Evolutionary conservation across 2,329 filamentous ascomycete genomes (phyloP).

Genomic region (Pseudogymnoascus sp.): DNA sequence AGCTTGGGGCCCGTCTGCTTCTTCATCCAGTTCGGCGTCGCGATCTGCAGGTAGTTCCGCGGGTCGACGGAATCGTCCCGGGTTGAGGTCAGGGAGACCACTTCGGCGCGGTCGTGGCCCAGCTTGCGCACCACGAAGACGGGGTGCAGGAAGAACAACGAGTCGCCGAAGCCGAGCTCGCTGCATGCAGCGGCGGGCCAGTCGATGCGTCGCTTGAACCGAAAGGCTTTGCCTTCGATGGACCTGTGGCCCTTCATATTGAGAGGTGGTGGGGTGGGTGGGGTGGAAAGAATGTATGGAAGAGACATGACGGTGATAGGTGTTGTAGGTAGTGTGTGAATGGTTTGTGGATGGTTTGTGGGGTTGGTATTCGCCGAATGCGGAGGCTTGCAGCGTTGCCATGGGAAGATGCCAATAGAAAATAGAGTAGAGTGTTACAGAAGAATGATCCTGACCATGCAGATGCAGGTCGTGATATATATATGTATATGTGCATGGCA

Average conservation of each 20-base stretch:
- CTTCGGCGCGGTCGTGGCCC: not conserved
- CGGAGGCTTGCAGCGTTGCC: not conserved
- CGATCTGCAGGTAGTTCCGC: slow-evolving; percentile 4
- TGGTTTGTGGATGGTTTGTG: not conserved
- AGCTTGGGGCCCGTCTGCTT: not conserved
- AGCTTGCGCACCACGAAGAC: not conserved
- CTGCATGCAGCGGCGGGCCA: not conserved
- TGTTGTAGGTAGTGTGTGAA: too few relatives aligned
- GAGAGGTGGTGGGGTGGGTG: not conserved
- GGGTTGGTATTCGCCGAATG: not conserved
- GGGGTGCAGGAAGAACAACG: not conserved
- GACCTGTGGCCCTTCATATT: slow-evolving; percentile 1
- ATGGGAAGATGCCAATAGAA: not conserved
- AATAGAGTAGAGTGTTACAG: not conserved
- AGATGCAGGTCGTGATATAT: slow-evolving; percentile 3
- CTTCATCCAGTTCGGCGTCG: slow-evolving; percentile 7
- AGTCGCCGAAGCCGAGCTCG: not conserved
- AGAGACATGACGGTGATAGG: not conserved
- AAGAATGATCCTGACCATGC: slow-evolving; percentile 1
- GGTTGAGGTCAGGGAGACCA: not conserved
- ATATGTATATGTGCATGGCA: not conserved
- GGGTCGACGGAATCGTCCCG: not conserved
- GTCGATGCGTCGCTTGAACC: not conserved
- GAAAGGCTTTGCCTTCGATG: slow-evolving; percentile 3
- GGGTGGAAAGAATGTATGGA: not conserved